Evolutionary conservation across 352 stramenopile species (phyloP).

Genomic region (Pythium guiyangense): DNA sequence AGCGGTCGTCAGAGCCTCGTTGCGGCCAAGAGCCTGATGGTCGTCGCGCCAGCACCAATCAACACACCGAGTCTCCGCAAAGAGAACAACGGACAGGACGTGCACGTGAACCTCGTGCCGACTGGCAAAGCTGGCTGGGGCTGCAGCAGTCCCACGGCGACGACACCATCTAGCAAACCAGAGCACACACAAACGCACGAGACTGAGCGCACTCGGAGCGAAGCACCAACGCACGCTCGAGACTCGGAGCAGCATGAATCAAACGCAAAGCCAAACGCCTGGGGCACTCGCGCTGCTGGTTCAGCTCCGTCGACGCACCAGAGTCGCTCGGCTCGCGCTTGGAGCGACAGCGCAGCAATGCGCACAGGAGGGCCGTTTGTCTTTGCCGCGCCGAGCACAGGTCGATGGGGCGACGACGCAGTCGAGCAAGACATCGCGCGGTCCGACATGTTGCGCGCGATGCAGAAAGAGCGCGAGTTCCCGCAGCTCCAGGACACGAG

Average conservation of each 20-base stretch:
- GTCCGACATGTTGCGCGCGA: slow-evolving; percentile 20
- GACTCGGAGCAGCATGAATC: too few relatives aligned
- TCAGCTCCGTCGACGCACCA: too few relatives aligned
- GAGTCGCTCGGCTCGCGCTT: too few relatives aligned
- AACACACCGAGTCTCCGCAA: slow-evolving; percentile 76
- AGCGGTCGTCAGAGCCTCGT: slow-evolving; percentile 4
- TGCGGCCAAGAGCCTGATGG: slow-evolving; percentile 8
- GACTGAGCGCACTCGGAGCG: not conserved
- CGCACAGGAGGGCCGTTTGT: too few relatives aligned
- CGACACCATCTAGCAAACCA: not conserved
- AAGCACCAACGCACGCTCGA: too few relatives aligned
- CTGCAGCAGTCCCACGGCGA: slow-evolving; percentile 10
- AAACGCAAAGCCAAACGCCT: not conserved
- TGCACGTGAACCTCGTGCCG: slow-evolving; percentile 33
- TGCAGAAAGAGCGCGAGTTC: slow-evolving; percentile 33
- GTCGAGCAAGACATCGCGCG: slow-evolving; percentile 57
- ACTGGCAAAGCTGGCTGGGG: slow-evolving; percentile 32
- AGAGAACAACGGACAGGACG: slow-evolving; percentile 41
- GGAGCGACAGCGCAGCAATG: not conserved
- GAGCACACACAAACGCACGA: not conserved
- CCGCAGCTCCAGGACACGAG: slow-evolving; percentile 35
- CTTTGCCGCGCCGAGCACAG: slow-evolving; percentile 10
- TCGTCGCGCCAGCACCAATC: slow-evolving; percentile 50
- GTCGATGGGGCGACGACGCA: slow-evolving; percentile 70
- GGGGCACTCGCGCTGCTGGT: too few relatives aligned